Conservation (phyloP, 495 filamentous ascomycete species). For the Rusavskia elegans region DNA sequence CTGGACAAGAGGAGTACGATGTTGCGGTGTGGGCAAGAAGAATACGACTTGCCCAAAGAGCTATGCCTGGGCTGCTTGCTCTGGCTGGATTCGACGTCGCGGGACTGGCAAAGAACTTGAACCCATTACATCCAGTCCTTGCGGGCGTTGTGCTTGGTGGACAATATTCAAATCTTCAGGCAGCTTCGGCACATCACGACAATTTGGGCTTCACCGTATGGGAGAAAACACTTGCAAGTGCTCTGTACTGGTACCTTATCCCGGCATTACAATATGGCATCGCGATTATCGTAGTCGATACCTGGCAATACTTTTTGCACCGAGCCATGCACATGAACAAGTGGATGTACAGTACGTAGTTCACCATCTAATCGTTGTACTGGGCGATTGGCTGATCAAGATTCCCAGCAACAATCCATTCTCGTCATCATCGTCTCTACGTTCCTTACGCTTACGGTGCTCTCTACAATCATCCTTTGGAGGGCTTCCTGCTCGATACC, state of each 20-base stretch:
- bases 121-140: slow-evolving; percentile 34
- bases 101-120: slow-evolving; percentile 22
- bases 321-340: slow-evolving; percentile 73
- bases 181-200: not conserved
- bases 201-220: slow-evolving; percentile 38
- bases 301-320: slow-evolving; percentile 80
- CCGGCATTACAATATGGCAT: slow-evolving; percentile 48
- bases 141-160: slow-evolving; percentile 50
- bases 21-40: slow-evolving; percentile 56
- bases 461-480: slow-evolving; percentile 73
- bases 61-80: slow-evolving; percentile 36
- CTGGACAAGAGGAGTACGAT: slow-evolving; percentile 55
- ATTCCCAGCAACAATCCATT: slow-evolving; percentile 51
- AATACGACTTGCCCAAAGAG: slow-evolving; percentile 48
- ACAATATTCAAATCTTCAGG: slow-evolving; percentile 32
- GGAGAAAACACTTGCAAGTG: slow-evolving; percentile 50
- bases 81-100: slow-evolving; percentile 22
- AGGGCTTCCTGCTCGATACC: slow-evolving; percentile 73
- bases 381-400: not conserved
- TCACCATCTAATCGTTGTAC: not conserved
- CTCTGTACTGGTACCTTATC: slow-evolving; percentile 49
- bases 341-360: slow-evolving; percentile 63
- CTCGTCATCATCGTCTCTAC: slow-evolving; percentile 75
- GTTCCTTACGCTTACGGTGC: slow-evolving; percentile 80
- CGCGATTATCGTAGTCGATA: slow-evolving; percentile 53